Conservation (phyloP, 306 rosid genomes). For the Echinosophora koreensis region DNA sequence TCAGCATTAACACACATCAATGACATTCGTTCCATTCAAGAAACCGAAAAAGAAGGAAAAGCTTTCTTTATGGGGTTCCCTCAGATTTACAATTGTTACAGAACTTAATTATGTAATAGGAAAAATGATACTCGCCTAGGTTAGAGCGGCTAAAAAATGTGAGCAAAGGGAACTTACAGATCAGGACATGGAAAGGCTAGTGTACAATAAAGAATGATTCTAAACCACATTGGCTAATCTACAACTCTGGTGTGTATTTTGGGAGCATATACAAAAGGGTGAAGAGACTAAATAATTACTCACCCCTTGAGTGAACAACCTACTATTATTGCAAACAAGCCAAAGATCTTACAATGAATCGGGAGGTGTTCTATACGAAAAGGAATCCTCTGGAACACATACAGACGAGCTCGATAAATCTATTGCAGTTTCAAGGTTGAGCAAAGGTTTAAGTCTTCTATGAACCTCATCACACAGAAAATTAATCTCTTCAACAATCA, state of each 20-base stretch:
- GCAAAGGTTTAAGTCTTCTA: slow-evolving; percentile 80
- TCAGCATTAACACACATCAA: slow-evolving; percentile 25
- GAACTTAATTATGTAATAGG: slow-evolving; percentile 40
- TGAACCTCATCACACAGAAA: slow-evolving; percentile 71
- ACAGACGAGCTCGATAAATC: slow-evolving; percentile 53
- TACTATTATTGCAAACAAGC: slow-evolving; percentile 40
- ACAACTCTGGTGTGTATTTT: slow-evolving; percentile 54
- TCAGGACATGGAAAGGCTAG: slow-evolving; percentile 44
- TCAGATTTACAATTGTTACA: slow-evolving; percentile 60
- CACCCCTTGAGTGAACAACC: slow-evolving; percentile 58
- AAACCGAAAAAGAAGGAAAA: not conserved
- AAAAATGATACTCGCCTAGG: slow-evolving; percentile 39
- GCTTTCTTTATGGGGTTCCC: slow-evolving; percentile 51
- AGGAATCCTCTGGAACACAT: slow-evolving; percentile 46
- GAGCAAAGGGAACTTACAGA: slow-evolving; percentile 46
- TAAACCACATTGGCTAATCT: slow-evolving; percentile 55
- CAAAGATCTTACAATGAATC: slow-evolving; percentile 51
- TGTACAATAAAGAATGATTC: slow-evolving; percentile 79
- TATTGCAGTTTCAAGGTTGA: slow-evolving; percentile 60
- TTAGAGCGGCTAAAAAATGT: slow-evolving; percentile 57
- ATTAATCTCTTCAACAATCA: slow-evolving; percentile 72
- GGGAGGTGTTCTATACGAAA: slow-evolving; percentile 47
- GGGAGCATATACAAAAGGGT: slow-evolving; percentile 67
- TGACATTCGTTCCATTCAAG: slow-evolving; percentile 1
- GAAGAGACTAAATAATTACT: slow-evolving; percentile 49